These are phyloP conservation scores for Biscutella auriculata DNA, from an alignment of 441 rosid species.

Conservation along the genomic window DNA sequence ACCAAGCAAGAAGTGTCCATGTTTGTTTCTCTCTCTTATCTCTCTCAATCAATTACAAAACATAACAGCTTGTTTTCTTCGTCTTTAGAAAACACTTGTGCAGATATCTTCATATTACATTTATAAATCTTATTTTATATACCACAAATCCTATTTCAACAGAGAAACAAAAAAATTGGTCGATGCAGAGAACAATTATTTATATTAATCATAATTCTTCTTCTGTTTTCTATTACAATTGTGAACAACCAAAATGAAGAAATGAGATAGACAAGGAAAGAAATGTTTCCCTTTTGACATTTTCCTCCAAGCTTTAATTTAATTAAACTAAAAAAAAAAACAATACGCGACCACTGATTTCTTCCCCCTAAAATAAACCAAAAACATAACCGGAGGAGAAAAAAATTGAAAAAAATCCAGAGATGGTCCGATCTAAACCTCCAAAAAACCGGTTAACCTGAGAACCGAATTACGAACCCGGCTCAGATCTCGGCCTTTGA, in stretches of 20 bases:
- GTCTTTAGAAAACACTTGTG: background rate
- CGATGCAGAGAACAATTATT: background rate
- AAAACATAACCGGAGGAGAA: background rate
- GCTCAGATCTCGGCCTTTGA: conserved; percentile 73
- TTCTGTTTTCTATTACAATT: conserved; percentile 4
- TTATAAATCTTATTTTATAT: background rate
- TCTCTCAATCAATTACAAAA: no score
- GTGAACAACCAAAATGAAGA: conserved; percentile 4
- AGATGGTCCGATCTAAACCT: conserved; percentile 26
- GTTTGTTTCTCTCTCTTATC: no score
- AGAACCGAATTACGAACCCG: conserved; percentile 76
- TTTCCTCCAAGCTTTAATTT: conserved; percentile 10
- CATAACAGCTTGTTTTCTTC: no score
- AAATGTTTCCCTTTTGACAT: conserved; percentile 11
- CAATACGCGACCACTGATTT: conserved; percentile 2
- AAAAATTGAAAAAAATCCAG: background rate
- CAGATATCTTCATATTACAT: conserved; percentile 5
- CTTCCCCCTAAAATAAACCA: background rate
- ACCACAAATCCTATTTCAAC: background rate
- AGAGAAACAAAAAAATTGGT: background rate
- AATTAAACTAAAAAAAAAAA: conserved; percentile 3
- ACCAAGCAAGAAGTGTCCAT: no score
- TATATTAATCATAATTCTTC: background rate
- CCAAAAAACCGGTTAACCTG: conserved; percentile 75
- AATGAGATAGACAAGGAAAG: conserved; percentile 10